phyloP scores from a whole-genome alignment of 148 eudicot species.

The Simmondsia chinensis region DNA sequence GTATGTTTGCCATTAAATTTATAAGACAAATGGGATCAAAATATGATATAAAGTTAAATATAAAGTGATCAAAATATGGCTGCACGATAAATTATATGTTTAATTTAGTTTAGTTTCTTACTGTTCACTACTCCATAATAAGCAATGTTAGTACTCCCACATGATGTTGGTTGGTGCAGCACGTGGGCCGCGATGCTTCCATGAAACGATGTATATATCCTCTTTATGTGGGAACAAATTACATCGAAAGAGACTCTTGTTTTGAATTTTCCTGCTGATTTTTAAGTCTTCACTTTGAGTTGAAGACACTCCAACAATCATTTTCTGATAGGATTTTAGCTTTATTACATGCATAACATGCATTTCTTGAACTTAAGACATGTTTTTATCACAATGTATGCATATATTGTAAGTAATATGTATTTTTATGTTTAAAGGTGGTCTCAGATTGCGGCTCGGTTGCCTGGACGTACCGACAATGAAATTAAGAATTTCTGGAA shows the following conservation, averaged over 20 bases:
- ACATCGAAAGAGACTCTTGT: slow-evolving; percentile 25
- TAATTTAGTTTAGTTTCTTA: background rate
- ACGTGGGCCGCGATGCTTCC: slow-evolving; percentile 25
- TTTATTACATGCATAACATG: slow-evolving; percentile 31
- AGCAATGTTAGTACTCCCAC: slow-evolving; percentile 6
- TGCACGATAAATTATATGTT: background rate
- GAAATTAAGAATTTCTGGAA: slow-evolving; percentile 93
- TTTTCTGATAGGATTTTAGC: slow-evolving; percentile 13
- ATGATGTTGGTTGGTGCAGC: slow-evolving; percentile 17
- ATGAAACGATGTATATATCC: slow-evolving; percentile 27
- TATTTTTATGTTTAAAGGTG: slow-evolving; percentile 31
- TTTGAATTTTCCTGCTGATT: slow-evolving; percentile 10
- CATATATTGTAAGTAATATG: background rate
- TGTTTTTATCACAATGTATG: slow-evolving; percentile 1
- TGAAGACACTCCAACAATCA: slow-evolving; percentile 49
- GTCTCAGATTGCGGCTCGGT: slow-evolving; percentile 82
- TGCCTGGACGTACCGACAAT: slow-evolving; percentile 87
- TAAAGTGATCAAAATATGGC: background rate
- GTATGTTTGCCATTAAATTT: too few species aligned
- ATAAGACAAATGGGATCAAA: background rate
- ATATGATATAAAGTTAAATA: background rate
- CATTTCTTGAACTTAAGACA: slow-evolving; percentile 11
- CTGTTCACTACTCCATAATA: slow-evolving; percentile 9
- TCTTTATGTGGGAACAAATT: slow-evolving; percentile 13
- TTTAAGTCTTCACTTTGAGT: slow-evolving; percentile 41